phyloP scores from a whole-genome alignment of 2,329 filamentous ascomycete species.

The Xylariaceae sp. region DNA sequence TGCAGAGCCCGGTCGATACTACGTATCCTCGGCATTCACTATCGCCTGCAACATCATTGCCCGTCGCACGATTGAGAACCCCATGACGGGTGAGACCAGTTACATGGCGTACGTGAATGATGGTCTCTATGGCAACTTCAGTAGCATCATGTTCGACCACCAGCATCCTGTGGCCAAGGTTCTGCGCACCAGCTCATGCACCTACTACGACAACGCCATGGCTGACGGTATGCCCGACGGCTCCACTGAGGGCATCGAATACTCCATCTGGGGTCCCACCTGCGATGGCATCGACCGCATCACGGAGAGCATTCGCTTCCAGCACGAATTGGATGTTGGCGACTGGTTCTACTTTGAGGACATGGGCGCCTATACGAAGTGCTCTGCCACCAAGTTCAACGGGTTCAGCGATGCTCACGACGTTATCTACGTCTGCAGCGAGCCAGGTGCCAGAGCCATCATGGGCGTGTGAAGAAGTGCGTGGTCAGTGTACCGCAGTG shows the following conservation, averaged over 20 bases:
- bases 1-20: conserved; percentile 94
- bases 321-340: conserved; percentile 77
- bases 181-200: conserved; percentile 57
- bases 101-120: conserved; percentile 99
- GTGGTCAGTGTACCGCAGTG: no score
- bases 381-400: conserved; percentile 96
- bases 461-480: conserved; percentile 40
- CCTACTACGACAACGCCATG: conserved; percentile 52
- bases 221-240: conserved; percentile 40
- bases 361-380: conserved; percentile 98
- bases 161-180: conserved; percentile 86
- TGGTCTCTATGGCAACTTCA: conserved; percentile 97
- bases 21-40: conserved; percentile 88
- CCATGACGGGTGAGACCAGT: conserved; percentile 59
- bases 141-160: conserved; percentile 98
- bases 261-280: conserved; percentile 97
- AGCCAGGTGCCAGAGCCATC: conserved; percentile 77
- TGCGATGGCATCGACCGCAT: conserved; percentile 98
- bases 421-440: conserved; percentile 91
- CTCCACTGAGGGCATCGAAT: conserved; percentile 59
- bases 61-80: conserved; percentile 79
- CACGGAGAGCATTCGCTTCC: conserved; percentile 72
- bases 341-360: conserved; percentile 99
- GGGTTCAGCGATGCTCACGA: conserved; percentile 92
- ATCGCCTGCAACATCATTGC: conserved; percentile 95